These are phyloP conservation scores for Kuraishia floccosa DNA, from an alignment of 805 yeast genomes.

Conservation along the genomic window DNA sequence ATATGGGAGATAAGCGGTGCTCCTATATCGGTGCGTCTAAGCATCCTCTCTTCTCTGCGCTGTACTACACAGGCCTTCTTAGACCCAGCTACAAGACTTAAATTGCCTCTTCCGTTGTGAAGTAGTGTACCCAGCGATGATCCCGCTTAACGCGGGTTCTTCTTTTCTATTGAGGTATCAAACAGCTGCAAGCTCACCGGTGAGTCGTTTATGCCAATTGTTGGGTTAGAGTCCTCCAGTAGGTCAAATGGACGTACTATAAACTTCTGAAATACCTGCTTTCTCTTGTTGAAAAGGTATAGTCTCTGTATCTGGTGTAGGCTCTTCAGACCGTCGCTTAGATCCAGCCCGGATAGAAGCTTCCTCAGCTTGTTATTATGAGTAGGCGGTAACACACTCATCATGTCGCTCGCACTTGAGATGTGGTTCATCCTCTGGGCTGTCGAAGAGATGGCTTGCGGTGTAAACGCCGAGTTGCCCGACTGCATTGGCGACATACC, in stretches of 20 bases:
- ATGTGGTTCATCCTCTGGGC: not conserved
- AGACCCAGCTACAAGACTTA: too few species aligned
- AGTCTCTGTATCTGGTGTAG: slow-evolving; percentile 1
- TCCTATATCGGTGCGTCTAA: too few species aligned
- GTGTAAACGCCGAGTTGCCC: not conserved
- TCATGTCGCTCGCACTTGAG: slow-evolving; percentile 3
- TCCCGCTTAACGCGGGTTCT: slow-evolving; percentile 24
- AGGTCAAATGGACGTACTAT: slow-evolving; percentile 40
- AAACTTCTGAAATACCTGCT: slow-evolving; percentile 21
- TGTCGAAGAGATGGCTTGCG: not conserved
- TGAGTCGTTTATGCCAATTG: slow-evolving; percentile 35
- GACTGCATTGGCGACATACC: not conserved
- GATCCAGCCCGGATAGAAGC: slow-evolving; percentile 2
- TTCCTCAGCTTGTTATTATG: slow-evolving; percentile 16
- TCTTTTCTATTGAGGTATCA: slow-evolving; percentile 36
- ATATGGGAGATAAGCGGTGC: too few species aligned
- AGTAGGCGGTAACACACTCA: slow-evolving; percentile 19
- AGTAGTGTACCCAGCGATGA: too few species aligned
- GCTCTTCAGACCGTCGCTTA: slow-evolving; percentile 6
- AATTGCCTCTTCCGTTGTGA: too few species aligned
- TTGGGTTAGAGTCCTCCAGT: slow-evolving; percentile 44
- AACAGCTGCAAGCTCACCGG: slow-evolving; percentile 42
- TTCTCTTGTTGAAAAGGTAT: slow-evolving; percentile 13
- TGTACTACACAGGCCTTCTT: too few species aligned
- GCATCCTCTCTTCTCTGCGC: too few species aligned